These are phyloP conservation scores for Stellera chamaejasme DNA, from an alignment of 345 rosid genomes.

Conservation along the genomic window DNA sequence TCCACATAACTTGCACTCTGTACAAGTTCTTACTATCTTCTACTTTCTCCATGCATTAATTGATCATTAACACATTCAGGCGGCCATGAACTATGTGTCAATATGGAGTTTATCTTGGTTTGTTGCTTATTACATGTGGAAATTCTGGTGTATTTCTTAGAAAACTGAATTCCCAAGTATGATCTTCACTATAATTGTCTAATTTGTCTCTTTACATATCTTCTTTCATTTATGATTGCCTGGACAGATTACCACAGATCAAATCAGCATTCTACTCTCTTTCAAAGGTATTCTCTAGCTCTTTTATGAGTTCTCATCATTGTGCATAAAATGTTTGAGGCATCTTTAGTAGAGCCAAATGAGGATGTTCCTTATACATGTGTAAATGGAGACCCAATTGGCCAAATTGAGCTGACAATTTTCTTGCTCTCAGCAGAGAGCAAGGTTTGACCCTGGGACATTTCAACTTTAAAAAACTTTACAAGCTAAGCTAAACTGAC, in stretches of 20 bases:
- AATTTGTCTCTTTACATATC: background rate
- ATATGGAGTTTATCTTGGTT: background rate
- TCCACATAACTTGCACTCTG: no score
- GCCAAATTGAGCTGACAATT: background rate
- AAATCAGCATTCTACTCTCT: conserved; percentile 88
- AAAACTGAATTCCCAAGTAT: no score
- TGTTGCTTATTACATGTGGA: background rate
- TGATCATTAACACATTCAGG: no score
- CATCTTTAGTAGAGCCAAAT: no score
- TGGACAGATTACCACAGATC: conserved; percentile 75
- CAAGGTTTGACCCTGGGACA: no score
- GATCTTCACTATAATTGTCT: no score
- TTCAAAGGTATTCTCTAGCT: conserved; percentile 40
- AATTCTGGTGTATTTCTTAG: background rate
- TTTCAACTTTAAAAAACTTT: no score
- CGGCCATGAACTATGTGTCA: no score
- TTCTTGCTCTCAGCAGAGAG: background rate
- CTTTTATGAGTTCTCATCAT: background rate
- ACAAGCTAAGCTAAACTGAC: no score
- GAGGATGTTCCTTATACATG: no score
- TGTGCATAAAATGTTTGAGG: background rate
- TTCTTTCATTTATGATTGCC: conserved; percentile 1
- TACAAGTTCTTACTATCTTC: no score
- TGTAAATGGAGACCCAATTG: background rate
- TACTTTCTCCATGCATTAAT: no score